Percentiles rank a stretch among this genome's conserved stretches.
Conservation (phyloP, 768 basidiomycete genomes). For the Gloeostereum incarnatum region DNA sequence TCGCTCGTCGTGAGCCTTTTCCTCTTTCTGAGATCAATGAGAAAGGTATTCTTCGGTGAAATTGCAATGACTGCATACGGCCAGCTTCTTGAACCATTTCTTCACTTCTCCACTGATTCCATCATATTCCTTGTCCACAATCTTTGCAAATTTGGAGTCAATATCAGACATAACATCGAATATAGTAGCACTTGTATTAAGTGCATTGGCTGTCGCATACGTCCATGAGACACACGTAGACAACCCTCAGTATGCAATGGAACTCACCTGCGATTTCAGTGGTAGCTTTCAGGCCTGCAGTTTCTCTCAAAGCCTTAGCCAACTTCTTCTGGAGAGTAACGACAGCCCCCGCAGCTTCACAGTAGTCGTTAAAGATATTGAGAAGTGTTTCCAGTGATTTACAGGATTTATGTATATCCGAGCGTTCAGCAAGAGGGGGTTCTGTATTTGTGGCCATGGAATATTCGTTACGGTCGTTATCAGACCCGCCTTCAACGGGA, state of each 20-base stretch:
- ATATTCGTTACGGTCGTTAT: no score
- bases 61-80: conserved; percentile 33
- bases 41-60: neutral
- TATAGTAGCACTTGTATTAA: conserved; percentile 51
- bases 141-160: conserved; percentile 65
- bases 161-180: conserved; percentile 67
- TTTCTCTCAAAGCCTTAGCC: conserved; percentile 59
- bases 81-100: conserved; percentile 83
- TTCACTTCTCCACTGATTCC: conserved; percentile 56
- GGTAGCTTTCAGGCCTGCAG: conserved; percentile 50
- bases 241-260: conserved; percentile 1
- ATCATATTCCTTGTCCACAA: conserved; percentile 68
- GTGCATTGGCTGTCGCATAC: conserved; percentile 47
- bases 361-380: conserved; percentile 63
- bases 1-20: conserved; percentile 67
- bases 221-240: neutral
- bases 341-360: conserved; percentile 55
- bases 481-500: no score
- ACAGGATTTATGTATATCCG: conserved; percentile 76
- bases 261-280: conserved; percentile 52
- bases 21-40: conserved; percentile 53
- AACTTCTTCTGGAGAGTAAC: conserved; percentile 68
- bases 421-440: conserved; percentile 42
- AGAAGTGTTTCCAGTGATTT: conserved; percentile 64
- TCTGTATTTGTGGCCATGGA: conserved; percentile 13